A percentile compares a stretch with the other conserved stretches of the same genome.
phyloP scores from a whole-genome alignment of 371 early-diverging fungal genomes.

The Parasitella parasitica region DNA sequence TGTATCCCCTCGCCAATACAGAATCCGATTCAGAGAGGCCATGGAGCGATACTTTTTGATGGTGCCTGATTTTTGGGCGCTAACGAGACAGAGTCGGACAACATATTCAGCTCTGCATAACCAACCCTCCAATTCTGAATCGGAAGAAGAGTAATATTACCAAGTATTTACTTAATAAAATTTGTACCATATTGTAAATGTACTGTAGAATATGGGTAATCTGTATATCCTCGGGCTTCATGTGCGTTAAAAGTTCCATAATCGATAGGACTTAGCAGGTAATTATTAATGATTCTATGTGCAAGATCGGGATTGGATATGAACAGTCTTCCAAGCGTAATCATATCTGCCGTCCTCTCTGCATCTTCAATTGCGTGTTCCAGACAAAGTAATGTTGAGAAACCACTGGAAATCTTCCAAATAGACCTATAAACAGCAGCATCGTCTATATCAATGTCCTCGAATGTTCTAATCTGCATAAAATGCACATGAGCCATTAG shows the following conservation, averaged over 20 bases:
- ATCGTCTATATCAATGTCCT: not conserved
- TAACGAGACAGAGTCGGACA: constrained; percentile 19
- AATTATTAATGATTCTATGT: constrained; percentile 9
- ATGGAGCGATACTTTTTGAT: constrained; percentile 90
- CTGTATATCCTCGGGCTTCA: constrained; percentile 20
- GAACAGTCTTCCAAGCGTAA: constrained; percentile 23
- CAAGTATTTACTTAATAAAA: not conserved
- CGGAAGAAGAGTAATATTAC: not conserved
- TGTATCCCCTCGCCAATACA: constrained; percentile 91
- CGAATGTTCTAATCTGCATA: constrained; percentile 24
- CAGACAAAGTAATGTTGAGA: constrained; percentile 3
- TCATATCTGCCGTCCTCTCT: constrained; percentile 8
- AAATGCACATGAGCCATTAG: constrained; percentile 36
- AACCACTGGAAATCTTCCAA: constrained; percentile 39
- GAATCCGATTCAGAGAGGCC: constrained; percentile 87
- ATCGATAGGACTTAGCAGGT: constrained; percentile 6
- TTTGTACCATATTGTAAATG: not conserved
- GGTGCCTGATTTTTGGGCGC: constrained; percentile 70
- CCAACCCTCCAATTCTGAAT: not conserved
- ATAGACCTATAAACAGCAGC: constrained; percentile 29
- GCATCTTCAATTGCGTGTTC: constrained; percentile 7
- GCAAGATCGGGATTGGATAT: constrained; percentile 28
- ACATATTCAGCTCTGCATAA: constrained; percentile 17
- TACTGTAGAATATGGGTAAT: constrained; percentile 8
- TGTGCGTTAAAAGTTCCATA: constrained; percentile 19